Conservation (phyloP, 2,329 filamentous ascomycete genomes). For the Biscogniauxia sp. region DNA sequence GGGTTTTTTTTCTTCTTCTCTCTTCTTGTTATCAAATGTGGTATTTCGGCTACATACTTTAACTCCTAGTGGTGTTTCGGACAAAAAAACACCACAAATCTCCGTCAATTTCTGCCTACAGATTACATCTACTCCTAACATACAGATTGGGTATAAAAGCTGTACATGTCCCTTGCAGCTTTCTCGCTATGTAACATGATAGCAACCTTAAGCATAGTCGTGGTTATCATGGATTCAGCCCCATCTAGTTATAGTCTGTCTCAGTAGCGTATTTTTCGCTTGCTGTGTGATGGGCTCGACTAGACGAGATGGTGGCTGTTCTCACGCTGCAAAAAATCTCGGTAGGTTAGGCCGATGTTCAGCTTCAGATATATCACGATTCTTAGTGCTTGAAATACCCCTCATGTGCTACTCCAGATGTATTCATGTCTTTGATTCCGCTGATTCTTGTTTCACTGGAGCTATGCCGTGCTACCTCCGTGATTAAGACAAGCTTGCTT, state of each 20-base stretch:
- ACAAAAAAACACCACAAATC: not conserved
- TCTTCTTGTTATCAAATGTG: not conserved
- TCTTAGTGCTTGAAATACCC: not conserved
- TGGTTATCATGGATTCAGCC: not conserved
- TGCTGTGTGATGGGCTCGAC: not conserved
- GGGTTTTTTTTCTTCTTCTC: not conserved
- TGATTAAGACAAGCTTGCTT: not conserved
- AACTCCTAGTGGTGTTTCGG: not conserved
- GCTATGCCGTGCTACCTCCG: not conserved
- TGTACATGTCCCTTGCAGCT: too few species aligned
- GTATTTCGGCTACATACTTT: not conserved
- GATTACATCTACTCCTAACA: not conserved
- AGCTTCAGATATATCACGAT: not conserved
- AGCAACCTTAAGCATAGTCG: not conserved
- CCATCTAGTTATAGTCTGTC: not conserved
- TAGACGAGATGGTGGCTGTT: not conserved
- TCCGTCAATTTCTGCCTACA: not conserved
- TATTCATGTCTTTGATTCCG: not conserved
- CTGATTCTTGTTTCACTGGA: not conserved
- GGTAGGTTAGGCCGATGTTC: too few species aligned
- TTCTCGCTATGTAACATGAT: not conserved
- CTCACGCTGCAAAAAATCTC: not conserved
- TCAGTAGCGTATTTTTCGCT: not conserved
- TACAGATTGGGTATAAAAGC: not conserved
- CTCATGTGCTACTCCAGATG: not conserved